phyloP scores from a whole-genome alignment of 305 asterid genomes.

The Stenogyne calaminthoides region DNA sequence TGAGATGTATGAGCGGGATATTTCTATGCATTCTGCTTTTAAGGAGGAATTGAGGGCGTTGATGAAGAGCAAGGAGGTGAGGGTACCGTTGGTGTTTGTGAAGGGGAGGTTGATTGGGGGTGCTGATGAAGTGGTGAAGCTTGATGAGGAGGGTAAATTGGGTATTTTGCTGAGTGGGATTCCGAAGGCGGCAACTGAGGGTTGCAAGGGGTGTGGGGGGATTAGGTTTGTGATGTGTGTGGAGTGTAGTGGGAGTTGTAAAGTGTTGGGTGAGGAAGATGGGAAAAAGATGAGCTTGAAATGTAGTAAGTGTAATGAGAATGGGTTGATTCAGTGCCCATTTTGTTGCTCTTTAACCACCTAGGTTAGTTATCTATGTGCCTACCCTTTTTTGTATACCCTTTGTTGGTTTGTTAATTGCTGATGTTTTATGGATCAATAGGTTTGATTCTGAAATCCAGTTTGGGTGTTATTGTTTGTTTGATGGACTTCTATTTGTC shows the following conservation, averaged over 20 bases:
- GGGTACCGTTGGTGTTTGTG: constrained; percentile 76
- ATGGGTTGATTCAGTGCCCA: constrained; percentile 84
- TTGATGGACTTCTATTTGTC: neutral
- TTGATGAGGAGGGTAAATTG: constrained; percentile 85
- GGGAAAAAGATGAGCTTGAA: constrained; percentile 66
- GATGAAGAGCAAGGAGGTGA: constrained; percentile 59
- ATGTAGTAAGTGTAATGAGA: constrained; percentile 84
- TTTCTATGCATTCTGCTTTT: constrained; percentile 78
- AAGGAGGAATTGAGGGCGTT: constrained; percentile 71
- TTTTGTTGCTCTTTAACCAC: constrained; percentile 44
- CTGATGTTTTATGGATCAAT: neutral
- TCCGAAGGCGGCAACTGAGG: constrained; percentile 49
- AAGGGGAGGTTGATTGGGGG: constrained; percentile 89
- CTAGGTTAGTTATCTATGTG: neutral
- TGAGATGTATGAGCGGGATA: constrained; percentile 59
- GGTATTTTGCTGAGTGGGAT: constrained; percentile 57
- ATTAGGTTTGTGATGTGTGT: constrained; percentile 73
- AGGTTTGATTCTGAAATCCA: neutral
- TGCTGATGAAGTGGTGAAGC: constrained; percentile 66
- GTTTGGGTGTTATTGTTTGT: neutral
- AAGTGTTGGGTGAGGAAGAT: constrained; percentile 57
- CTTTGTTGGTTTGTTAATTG: neutral
- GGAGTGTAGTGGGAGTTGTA: constrained; percentile 82
- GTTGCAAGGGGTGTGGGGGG: constrained; percentile 70
- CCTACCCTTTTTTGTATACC: too few relatives aligned